Evolutionary conservation across 2,329 filamentous ascomycete species (phyloP).

Genomic region (Paracorniculantispora psalliotae): DNA sequence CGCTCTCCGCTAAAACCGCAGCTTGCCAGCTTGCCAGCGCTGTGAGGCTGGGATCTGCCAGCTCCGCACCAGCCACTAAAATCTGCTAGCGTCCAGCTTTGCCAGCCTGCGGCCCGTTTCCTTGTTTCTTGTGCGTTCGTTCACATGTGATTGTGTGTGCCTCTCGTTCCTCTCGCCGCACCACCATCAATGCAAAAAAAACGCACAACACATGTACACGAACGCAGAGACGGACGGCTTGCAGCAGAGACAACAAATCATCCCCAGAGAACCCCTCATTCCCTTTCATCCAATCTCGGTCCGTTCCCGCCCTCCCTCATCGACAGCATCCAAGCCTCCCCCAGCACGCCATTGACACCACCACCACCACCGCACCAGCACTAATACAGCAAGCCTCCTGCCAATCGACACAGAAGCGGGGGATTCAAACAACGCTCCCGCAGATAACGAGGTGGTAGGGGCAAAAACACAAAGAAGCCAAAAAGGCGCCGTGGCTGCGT

Average conservation of each 20-base stretch:
- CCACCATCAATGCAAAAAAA: neutral
- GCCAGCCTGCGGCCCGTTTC: neutral
- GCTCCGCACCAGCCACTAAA: neutral
- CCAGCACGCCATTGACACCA: neutral
- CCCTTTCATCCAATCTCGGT: neutral
- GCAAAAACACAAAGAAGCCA: conserved; percentile 4
- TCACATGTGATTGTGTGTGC: neutral
- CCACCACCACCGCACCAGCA: neutral
- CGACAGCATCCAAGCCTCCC: neutral
- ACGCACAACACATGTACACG: neutral
- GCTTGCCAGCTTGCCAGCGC: neutral
- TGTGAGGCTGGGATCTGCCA: neutral
- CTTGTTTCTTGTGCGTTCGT: neutral
- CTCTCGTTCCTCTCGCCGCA: neutral
- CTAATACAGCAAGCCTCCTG: neutral
- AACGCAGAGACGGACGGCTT: neutral
- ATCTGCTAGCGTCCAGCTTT: neutral
- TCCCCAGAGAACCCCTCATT: neutral
- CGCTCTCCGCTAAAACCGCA: neutral
- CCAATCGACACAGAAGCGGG: neutral
- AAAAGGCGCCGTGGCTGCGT: neutral
- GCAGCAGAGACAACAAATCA: neutral
- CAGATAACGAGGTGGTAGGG: neutral
- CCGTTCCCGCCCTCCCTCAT: conserved; percentile 1
- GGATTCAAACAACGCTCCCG: neutral